Percentiles rank a stretch among this genome's conserved stretches.
These are phyloP conservation scores for Acmispon strigosus DNA, from an alignment of 306 rosid genomes.

Conservation along the genomic window DNA sequence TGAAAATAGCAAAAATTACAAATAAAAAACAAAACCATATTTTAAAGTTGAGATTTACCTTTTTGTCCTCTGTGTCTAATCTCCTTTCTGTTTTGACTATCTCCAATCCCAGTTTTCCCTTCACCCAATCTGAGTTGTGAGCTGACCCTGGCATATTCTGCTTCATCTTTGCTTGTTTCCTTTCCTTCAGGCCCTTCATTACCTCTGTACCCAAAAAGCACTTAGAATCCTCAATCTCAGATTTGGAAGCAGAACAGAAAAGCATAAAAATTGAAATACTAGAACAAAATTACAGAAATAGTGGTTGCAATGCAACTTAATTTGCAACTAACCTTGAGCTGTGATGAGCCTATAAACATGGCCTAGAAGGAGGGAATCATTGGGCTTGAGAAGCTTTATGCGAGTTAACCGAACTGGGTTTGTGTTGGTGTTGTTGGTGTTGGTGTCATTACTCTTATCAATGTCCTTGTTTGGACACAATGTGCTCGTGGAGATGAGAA, in stretches of 20 bases:
- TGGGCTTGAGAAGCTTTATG: constrained; percentile 90
- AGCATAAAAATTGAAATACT: not conserved
- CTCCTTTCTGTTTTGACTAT: constrained; percentile 20
- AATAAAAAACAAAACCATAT: too few relatives aligned
- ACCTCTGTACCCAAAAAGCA: constrained; percentile 45
- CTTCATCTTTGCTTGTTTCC: constrained; percentile 65
- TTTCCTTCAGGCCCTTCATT: constrained; percentile 68
- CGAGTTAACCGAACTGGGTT: constrained; percentile 63
- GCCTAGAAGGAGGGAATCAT: constrained; percentile 75
- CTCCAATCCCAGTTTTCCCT: constrained; percentile 17
- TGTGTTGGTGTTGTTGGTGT: not conserved
- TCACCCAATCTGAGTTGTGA: constrained; percentile 31
- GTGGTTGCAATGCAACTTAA: not conserved
- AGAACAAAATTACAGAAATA: not conserved
- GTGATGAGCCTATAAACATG: constrained; percentile 84
- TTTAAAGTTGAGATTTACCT: constrained; percentile 28
- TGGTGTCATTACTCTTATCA: not conserved
- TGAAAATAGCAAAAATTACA: not conserved
- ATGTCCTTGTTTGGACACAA: constrained; percentile 32
- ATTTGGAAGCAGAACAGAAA: not conserved
- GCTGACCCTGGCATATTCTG: constrained; percentile 33
- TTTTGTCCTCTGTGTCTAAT: constrained; percentile 31
- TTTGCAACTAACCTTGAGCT: constrained; percentile 53
- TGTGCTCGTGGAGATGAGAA: constrained; percentile 67
- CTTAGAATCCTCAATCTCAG: not conserved